phyloP scores from a whole-genome alignment of 805 yeast species.

The Barnettozyma sp. region DNA sequence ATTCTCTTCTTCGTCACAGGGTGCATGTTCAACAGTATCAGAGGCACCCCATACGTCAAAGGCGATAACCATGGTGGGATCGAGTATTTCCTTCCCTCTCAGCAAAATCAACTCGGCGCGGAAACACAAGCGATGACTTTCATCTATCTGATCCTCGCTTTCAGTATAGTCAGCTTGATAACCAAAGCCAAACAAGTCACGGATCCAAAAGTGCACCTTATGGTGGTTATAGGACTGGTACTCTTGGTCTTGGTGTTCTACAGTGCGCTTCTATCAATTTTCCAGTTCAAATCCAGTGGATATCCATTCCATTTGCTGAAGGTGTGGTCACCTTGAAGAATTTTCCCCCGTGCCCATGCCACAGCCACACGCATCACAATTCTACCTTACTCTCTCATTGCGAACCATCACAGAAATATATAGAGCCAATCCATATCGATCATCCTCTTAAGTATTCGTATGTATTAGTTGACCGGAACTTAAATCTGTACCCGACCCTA shows the following conservation, averaged over 20 bases:
- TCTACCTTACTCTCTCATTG: too few relatives aligned
- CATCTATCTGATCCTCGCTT: conserved; percentile 61
- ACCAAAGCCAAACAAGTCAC: conserved; percentile 47
- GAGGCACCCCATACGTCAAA: conserved; percentile 53
- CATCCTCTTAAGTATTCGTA: too few relatives aligned
- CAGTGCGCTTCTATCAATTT: conserved; percentile 59
- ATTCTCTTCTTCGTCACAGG: conserved; percentile 77
- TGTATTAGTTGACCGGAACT: not conserved
- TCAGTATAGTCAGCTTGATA: conserved; percentile 51
- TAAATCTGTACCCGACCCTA: too few relatives aligned
- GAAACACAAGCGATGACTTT: conserved; percentile 85
- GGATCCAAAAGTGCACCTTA: conserved; percentile 39
- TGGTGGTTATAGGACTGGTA: conserved; percentile 41
- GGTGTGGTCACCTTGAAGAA: conserved; percentile 25
- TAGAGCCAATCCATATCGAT: too few relatives aligned
- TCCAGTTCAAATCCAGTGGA: conserved; percentile 61
- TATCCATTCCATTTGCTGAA: conserved; percentile 66
- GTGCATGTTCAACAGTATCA: conserved; percentile 87
- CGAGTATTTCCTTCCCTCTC: conserved; percentile 49
- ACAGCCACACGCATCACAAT: too few relatives aligned
- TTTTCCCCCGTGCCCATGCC: too few relatives aligned
- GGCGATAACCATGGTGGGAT: conserved; percentile 31
- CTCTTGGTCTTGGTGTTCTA: conserved; percentile 46
- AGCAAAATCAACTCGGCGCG: conserved; percentile 71
- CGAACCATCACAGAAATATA: too few relatives aligned